A percentile compares a stretch with the other conserved stretches of the same genome.
Conservation (phyloP, 148 eudicot species). For the Talinum fruticosum region DNA sequence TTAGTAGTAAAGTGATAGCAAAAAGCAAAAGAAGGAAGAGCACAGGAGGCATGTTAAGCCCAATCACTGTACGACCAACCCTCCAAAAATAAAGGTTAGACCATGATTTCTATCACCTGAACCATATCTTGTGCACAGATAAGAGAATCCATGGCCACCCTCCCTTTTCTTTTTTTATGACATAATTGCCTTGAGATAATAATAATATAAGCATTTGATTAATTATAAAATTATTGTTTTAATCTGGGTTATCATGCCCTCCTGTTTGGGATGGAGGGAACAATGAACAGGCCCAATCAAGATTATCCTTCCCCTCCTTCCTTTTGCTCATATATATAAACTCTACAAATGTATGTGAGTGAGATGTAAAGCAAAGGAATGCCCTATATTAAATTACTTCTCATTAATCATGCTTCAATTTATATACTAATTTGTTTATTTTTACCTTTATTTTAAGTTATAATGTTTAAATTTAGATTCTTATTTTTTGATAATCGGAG, state of each 20-base stretch:
- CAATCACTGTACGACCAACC: constrained; percentile 25
- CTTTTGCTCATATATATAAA: constrained; percentile 42
- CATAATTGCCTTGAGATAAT: constrained; percentile 8
- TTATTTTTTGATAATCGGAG: too few relatives aligned
- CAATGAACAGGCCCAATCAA: constrained; percentile 39
- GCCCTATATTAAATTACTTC: constrained; percentile 11
- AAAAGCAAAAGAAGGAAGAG: constrained; percentile 11
- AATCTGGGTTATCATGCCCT: constrained; percentile 34
- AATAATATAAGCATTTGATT: constrained; percentile 8
- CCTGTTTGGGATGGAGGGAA: constrained; percentile 68
- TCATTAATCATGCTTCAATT: constrained; percentile 20
- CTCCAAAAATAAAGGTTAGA: constrained; percentile 10
- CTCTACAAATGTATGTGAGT: background rate
- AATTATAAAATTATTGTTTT: constrained; percentile 2
- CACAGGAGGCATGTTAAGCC: constrained; percentile 26
- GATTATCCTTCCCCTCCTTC: constrained; percentile 10
- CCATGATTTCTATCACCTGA: constrained; percentile 63
- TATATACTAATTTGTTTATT: background rate
- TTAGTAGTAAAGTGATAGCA: background rate
- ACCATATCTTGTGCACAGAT: constrained; percentile 57
- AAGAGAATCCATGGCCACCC: constrained; percentile 45
- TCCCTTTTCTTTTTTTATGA: background rate
- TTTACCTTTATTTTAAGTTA: background rate
- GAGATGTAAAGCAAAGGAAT: constrained; percentile 41
- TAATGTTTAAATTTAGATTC: background rate